phyloP scores from a whole-genome alignment of 2,329 filamentous ascomycete genomes.

The Fusarium subglutinans region DNA sequence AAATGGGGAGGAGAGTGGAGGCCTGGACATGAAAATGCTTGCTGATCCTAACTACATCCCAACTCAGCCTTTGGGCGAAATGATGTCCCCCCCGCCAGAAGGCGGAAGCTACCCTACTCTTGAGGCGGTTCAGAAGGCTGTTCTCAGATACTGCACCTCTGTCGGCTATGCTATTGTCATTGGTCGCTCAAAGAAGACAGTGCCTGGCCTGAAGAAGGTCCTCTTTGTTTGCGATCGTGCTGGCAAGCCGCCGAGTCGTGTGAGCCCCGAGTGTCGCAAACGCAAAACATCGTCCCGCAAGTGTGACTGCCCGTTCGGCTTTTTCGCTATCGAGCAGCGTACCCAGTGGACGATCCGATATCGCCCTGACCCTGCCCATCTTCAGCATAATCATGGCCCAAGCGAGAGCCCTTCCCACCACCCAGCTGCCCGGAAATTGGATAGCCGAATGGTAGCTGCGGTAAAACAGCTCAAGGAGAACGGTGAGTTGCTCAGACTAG shows the following conservation, averaged over 20 bases:
- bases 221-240: slow-evolving; percentile 73
- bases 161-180: slow-evolving; percentile 76
- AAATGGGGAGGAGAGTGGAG: slow-evolving; percentile 57
- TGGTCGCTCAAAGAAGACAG: slow-evolving; percentile 73
- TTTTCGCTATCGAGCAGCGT: slow-evolving; percentile 73
- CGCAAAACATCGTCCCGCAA: slow-evolving; percentile 74
- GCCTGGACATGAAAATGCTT: slow-evolving; percentile 58
- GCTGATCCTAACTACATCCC: slow-evolving; percentile 62
- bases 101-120: slow-evolving; percentile 71
- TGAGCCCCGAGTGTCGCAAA: slow-evolving; percentile 71
- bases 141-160: slow-evolving; percentile 71
- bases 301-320: slow-evolving; percentile 75
- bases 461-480: slow-evolving; percentile 73
- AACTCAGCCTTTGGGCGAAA: slow-evolving; percentile 63
- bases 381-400: slow-evolving; percentile 71
- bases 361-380: slow-evolving; percentile 65
- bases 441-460: slow-evolving; percentile 73
- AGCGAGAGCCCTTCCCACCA: slow-evolving; percentile 74
- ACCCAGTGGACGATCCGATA: slow-evolving; percentile 74
- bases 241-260: slow-evolving; percentile 68
- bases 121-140: slow-evolving; percentile 71
- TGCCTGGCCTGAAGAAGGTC: slow-evolving; percentile 73
- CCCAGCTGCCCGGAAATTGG: slow-evolving; percentile 71
- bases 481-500: slow-evolving; percentile 56
- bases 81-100: slow-evolving; percentile 71